Conservation (phyloP, 441 rosid genomes). For the Erodium moschatum region DNA sequence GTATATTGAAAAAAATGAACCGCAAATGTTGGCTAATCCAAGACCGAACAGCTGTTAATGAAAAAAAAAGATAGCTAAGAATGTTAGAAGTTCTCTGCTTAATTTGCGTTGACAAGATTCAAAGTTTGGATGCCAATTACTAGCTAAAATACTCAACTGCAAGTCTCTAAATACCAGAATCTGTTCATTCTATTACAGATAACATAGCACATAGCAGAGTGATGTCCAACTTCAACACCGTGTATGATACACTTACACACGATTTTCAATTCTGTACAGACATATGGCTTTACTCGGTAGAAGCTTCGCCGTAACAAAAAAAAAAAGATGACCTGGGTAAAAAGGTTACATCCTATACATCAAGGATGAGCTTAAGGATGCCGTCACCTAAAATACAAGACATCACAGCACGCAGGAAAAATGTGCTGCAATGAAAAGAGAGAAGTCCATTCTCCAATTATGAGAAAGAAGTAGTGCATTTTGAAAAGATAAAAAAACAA, state of each 20-base stretch:
- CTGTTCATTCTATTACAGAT: not conserved
- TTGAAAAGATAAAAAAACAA: not conserved
- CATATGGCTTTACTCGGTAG: not conserved
- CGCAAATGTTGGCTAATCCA: constrained; percentile 74
- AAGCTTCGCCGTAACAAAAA: not conserved
- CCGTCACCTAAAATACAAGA: not conserved
- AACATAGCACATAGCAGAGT: not conserved
- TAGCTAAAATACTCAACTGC: not conserved
- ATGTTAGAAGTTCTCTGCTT: constrained; percentile 9
- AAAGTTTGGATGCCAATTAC: not conserved
- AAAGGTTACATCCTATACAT: not conserved
- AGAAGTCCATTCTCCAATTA: not conserved
- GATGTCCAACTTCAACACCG: not conserved
- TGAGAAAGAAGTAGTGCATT: not conserved
- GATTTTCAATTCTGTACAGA: not conserved
- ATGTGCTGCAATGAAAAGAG: not conserved
- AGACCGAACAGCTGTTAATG: constrained; percentile 72
- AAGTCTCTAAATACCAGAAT: not conserved
- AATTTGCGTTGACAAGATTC: not conserved
- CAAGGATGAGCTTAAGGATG: not conserved
- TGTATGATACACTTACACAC: not conserved
- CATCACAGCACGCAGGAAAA: not conserved
- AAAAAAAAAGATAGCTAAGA: constrained; percentile 15
- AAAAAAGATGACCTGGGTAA: not conserved
- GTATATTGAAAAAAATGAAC: constrained; percentile 75